Base-by-base conservation (phyloP, 2,329 filamentous ascomycete species). In the Lasiodiplodia theobromae region DNA sequence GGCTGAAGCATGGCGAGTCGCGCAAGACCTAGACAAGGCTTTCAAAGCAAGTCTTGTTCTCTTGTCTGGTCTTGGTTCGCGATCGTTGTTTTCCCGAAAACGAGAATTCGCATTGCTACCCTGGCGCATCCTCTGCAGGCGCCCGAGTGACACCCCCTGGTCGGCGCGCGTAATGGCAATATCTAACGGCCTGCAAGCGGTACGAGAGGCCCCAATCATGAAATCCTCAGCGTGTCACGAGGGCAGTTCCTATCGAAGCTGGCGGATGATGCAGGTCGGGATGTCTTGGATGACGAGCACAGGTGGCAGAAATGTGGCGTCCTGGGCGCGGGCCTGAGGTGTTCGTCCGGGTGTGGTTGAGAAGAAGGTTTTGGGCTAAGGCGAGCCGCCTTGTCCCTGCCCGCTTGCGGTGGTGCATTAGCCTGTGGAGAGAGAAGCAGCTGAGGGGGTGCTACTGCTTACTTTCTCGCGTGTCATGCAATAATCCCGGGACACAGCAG, bases 321-420 rank as follows among this genome's bases (percentile, higher is more conserved):
- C 31, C 18, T 25, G 54, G 54, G 38, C 21, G 23, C 4, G 40
- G 23, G 38, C 25, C 23, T 34, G 58, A 51, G 51, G 18, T n/a
- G 38, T 28, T 34, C 25, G 44, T 8, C 40, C 18, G 31, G 25
- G 40, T 37, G n/a, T 25, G 34, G 56, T 37, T 21, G 56, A 58
- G 37, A 51, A 60, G 21, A 31, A 60, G 38, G 57, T 44, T 60
- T 60, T 40, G 58, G 18, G 40, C 58, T 63, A 63, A 51, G 44
- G 58, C 25, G 44, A 51, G 56, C 21, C 56, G 28, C 53, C 7
- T n/a, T 28, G 16, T 12, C 53, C 31, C 53, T 60, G 38, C 38
- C 56, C 56, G 57, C 38, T 60, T 60, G 57, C 57, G 34, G 57
- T 21, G 21, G 8, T 57, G 54, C 31, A 34, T 37, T 57, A 34